Percentiles rank a stretch among this genome's conserved stretches.
Conservation (phyloP, 352 stramenopile genomes). For the Achlya hypogyna region DNA sequence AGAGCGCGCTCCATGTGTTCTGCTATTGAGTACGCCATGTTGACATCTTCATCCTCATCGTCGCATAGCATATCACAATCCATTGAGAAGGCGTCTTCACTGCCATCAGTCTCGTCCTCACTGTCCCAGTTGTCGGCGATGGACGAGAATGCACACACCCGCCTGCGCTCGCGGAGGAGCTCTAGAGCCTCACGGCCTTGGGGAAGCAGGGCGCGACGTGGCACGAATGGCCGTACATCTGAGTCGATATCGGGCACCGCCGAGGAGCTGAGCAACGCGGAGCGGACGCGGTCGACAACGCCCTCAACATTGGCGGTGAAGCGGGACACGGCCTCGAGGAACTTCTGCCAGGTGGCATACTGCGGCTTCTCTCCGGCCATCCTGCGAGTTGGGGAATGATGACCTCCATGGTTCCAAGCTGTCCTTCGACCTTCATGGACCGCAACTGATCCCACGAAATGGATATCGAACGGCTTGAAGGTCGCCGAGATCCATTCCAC, state of each 20-base stretch:
- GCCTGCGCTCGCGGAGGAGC: background rate
- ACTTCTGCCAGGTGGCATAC: conserved; percentile 6
- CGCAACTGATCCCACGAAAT: too few species aligned
- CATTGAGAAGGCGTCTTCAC: conserved; percentile 5
- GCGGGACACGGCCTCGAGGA: conserved; percentile 9
- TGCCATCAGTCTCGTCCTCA: conserved; percentile 16
- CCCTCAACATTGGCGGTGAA: conserved; percentile 18
- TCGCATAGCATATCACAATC: background rate
- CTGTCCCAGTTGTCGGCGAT: conserved; percentile 16
- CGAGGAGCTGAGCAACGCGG: background rate
- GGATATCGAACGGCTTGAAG: background rate
- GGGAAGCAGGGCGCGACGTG: background rate
- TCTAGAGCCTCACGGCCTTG: background rate
- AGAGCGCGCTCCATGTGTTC: background rate
- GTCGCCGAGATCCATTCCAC: conserved; percentile 3
- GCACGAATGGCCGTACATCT: too few species aligned
- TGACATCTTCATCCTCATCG: background rate
- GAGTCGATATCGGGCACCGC: too few species aligned
- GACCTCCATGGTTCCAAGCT: background rate
- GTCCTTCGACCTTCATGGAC: background rate
- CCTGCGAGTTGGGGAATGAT: conserved; percentile 9
- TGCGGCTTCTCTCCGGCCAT: background rate
- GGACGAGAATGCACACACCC: conserved; percentile 1
- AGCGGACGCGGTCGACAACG: conserved; percentile 1
- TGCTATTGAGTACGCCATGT: background rate